Percentiles rank a stretch among this genome's conserved stretches.
phyloP scores from a whole-genome alignment of 805 yeast genomes.

The Sungouiozyma ichnusensis region DNA sequence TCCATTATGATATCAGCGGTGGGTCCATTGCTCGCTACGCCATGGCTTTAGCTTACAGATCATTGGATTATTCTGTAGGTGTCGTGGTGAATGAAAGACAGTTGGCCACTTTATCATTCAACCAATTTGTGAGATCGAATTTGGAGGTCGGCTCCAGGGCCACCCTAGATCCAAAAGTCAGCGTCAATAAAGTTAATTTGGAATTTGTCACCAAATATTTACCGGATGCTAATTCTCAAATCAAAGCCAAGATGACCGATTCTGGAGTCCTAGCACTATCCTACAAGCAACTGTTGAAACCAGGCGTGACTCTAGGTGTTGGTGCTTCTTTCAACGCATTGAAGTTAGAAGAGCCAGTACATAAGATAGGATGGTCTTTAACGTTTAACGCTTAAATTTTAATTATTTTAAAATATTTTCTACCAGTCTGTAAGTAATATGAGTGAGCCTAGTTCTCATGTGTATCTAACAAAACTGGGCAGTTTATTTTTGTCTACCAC shows the following conservation, averaged over 20 bases:
- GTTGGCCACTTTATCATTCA: conserved; percentile 88
- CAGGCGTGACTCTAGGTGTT: conserved; percentile 93
- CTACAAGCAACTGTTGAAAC: conserved; percentile 89
- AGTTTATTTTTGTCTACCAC: conserved; percentile 36
- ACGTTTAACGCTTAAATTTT: conserved; percentile 66
- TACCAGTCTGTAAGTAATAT: too few relatives aligned
- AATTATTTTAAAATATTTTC: neutral
- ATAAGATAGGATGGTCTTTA: conserved; percentile 92
- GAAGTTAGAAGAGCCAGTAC: conserved; percentile 91
- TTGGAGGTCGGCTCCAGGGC: conserved; percentile 98
- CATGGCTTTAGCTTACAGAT: conserved; percentile 86
- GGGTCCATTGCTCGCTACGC: conserved; percentile 92
- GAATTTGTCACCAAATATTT: conserved; percentile 92
- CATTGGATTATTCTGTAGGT: conserved; percentile 68
- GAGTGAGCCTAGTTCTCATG: too few relatives aligned
- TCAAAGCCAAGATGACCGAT: conserved; percentile 94
- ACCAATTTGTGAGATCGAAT: conserved; percentile 83
- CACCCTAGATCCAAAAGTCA: conserved; percentile 73
- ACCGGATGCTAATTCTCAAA: conserved; percentile 75
- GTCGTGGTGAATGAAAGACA: conserved; percentile 72
- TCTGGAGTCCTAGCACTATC: conserved; percentile 88
- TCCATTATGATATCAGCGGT: conserved; percentile 87
- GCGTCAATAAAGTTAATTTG: conserved; percentile 63
- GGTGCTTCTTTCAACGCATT: conserved; percentile 96
- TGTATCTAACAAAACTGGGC: conserved; percentile 51